Conservation (phyloP, 176 grass and related monocot genomes). For the Pharus latifolius region DNA sequence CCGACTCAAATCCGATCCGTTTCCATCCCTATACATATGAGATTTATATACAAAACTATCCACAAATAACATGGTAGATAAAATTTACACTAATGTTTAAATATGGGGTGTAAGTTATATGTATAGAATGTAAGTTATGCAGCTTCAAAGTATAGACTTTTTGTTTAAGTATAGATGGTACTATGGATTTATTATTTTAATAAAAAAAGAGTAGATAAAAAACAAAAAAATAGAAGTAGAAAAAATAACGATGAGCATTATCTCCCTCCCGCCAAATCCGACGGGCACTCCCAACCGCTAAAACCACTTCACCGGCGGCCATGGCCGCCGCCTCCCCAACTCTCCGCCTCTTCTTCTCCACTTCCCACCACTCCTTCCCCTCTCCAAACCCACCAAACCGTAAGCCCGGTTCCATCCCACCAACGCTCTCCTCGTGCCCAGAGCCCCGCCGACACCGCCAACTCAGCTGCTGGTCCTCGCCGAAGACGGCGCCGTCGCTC, state of each 20-base stretch:
- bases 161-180: too few species aligned
- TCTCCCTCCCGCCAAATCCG: conserved; percentile 19
- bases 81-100: too few species aligned
- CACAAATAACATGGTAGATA: too few species aligned
- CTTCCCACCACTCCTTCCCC: not conserved
- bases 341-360: conserved; percentile 16
- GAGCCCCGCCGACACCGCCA: not conserved
- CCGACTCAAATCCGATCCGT: too few species aligned
- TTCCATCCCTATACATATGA: too few species aligned
- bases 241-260: not conserved
- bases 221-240: not conserved
- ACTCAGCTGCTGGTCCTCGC: conserved; percentile 17
- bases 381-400: conserved; percentile 3
- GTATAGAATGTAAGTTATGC: too few species aligned
- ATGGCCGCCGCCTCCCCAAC: conserved; percentile 31
- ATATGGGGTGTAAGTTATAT: too few species aligned
- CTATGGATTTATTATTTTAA: not conserved
- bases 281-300: conserved; percentile 3
- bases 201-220: not conserved
- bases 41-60: too few species aligned
- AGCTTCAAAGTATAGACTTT: too few species aligned
- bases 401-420: not conserved
- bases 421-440: not conserved
- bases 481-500: conserved; percentile 23
- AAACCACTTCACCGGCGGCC: conserved; percentile 6